Conservation (phyloP, 106 monocot genomes). For the Posidonia australis region DNA sequence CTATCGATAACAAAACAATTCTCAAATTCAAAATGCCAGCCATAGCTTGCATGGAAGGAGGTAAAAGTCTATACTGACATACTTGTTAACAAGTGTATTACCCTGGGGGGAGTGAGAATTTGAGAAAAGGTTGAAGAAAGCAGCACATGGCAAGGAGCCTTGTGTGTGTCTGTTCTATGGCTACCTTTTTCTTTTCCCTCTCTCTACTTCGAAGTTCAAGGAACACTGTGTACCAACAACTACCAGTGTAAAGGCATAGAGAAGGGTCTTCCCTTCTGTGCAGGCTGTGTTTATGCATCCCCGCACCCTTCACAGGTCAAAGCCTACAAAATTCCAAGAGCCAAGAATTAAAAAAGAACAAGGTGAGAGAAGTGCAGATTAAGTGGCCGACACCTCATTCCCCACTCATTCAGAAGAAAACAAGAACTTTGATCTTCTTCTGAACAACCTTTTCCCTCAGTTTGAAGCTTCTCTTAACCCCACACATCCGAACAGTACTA, state of each 20-base stretch:
- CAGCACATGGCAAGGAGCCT: not conserved
- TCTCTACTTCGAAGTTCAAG: not conserved
- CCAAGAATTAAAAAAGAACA: not conserved
- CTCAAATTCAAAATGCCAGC: too few species aligned
- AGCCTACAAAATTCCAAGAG: not conserved
- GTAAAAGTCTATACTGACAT: not conserved
- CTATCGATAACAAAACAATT: too few species aligned
- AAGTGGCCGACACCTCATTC: slow-evolving; percentile 5
- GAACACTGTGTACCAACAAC: not conserved
- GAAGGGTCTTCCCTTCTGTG: too few species aligned
- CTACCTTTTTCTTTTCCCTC: not conserved
- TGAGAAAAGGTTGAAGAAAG: not conserved
- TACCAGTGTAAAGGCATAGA: not conserved
- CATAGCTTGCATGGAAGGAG: not conserved
- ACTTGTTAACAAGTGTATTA: not conserved
- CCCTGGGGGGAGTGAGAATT: not conserved
- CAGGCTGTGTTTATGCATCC: too few species aligned
- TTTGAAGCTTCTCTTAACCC: not conserved
- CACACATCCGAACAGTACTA: not conserved
- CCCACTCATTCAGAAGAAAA: slow-evolving; percentile 9
- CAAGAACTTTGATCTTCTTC: slow-evolving; percentile 7
- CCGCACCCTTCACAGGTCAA: not conserved
- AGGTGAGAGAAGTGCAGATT: not conserved
- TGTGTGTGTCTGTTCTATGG: not conserved
- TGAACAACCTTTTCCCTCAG: not conserved